Conservation (phyloP, 176 grass and related monocot genomes). For the Eragrostis curvula region DNA sequence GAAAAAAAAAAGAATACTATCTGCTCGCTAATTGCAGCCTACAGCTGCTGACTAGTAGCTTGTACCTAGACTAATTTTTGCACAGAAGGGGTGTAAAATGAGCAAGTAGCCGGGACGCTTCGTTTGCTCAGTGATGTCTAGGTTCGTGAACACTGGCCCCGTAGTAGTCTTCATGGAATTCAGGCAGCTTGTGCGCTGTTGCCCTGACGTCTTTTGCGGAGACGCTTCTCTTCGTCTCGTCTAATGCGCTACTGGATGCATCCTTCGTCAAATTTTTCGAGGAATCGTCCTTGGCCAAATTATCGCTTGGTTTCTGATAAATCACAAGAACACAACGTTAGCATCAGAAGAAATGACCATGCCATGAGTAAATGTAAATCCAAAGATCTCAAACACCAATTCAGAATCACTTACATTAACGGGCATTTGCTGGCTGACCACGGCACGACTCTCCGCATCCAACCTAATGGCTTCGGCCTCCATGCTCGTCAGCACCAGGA, state of each 20-base stretch:
- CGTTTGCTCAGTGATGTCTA: conserved; percentile 58
- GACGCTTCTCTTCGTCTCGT: conserved; percentile 36
- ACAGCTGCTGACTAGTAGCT: conserved; percentile 18
- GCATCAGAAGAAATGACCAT: not conserved
- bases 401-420: conserved; percentile 35
- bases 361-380: not conserved
- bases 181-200: conserved; percentile 50
- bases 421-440: not conserved
- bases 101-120: not conserved
- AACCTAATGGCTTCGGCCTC: conserved; percentile 48
- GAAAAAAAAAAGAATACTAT: not conserved
- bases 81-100: conserved; percentile 1
- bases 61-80: conserved; percentile 29
- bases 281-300: not conserved
- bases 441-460: conserved; percentile 49
- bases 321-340: conserved; percentile 16
- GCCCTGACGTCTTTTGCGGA: conserved; percentile 18
- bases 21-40: conserved; percentile 26
- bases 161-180: conserved; percentile 79
- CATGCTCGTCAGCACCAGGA: conserved; percentile 23
- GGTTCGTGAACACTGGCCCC: conserved; percentile 70
- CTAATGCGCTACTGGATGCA: not conserved
- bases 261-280: not conserved
- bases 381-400: not conserved
- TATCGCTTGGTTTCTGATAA: conserved; percentile 42